Evolutionary conservation across 768 basidiomycete species (phyloP), one percentile per base, ranked within the genome.

Genomic region (Russula griseocarnosa): DNA sequence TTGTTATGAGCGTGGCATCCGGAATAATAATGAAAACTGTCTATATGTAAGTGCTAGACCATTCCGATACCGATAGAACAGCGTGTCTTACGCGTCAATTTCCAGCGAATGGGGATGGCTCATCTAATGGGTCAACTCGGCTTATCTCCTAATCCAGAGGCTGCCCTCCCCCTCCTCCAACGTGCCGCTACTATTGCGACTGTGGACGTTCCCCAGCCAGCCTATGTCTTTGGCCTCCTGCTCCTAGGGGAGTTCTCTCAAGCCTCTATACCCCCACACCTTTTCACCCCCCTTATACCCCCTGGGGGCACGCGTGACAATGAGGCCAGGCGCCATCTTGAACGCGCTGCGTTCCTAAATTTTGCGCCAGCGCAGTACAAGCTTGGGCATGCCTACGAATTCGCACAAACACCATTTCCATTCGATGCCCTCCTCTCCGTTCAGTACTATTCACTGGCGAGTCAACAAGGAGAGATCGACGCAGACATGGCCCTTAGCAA

Each of bases 401-500:
- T 94, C 69, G 95, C 95, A 0, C 81, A 85, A 13, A 80, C 92
- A 0, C 89, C 90, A 0, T 92, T 88, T 77, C 80, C 86, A 0
- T 97, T 93, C 74, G 95, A 98, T 71, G 86, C 96, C 0, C 79
- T 96, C 20, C 77, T 96, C 42, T 88, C 86, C 59, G 94, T 98
- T 24, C 92, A 95, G 72, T 98, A 92, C 72, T 98, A 98, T 74
- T 81, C 79, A 9, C 78, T 90, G 14, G 92, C 91, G 0, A 87
- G 85, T 61, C 88, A 95, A 74, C 84, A 88, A 63, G 91, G 92
- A 38, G 92, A 97, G 74, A 80, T 83, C 26, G 94, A 98, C 73
- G 96, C 96, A 0, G 94, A 98, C 72, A 95, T 98, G 94, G 95
- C 94, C 3, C 81, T 98, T 58, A 87, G 85, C 74, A 98, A 97